A percentile compares a stretch with the other conserved stretches of the same genome.
Evolutionary conservation across 805 yeast genomes (phyloP).

Genomic region (Candida alai): DNA sequence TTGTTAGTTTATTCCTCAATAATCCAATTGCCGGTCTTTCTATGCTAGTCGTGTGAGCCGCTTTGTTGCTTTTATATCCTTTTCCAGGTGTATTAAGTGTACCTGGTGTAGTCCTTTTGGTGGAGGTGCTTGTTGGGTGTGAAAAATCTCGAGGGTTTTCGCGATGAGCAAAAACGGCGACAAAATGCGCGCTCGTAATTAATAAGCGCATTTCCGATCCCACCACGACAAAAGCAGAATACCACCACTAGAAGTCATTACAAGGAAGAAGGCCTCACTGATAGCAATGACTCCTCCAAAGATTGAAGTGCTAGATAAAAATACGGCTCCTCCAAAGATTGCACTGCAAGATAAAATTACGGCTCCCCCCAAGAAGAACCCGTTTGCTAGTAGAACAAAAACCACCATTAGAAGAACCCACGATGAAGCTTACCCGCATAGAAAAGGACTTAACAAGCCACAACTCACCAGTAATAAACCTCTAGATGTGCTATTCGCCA

Average conservation of each 20-base stretch:
- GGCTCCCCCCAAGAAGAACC: constrained; percentile 22
- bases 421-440: constrained; percentile 27
- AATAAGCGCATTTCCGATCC: no score
- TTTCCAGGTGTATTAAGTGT: no score
- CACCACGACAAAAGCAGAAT: neutral
- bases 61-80: no score
- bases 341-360: no score
- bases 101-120: no score
- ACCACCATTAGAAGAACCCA: constrained; percentile 28
- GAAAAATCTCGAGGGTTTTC: no score
- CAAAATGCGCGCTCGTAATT: no score
- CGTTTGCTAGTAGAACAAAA: constrained; percentile 24
- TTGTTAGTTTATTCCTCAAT: no score
- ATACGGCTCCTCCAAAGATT: neutral
- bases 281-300: constrained; percentile 7
- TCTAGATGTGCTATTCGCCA: constrained; percentile 30
- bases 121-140: no score
- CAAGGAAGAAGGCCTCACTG: neutral
- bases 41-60: no score
- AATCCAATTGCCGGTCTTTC: no score
- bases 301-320: constrained; percentile 6
- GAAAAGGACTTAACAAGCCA: constrained; percentile 34
- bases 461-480: constrained; percentile 27
- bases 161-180: no score
- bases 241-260: neutral